A percentile compares a stretch with the other conserved stretches of the same genome.
These are phyloP conservation scores for Skeletonema marinoi DNA, from an alignment of 108 stramenopile species.

Conservation along the genomic window DNA sequence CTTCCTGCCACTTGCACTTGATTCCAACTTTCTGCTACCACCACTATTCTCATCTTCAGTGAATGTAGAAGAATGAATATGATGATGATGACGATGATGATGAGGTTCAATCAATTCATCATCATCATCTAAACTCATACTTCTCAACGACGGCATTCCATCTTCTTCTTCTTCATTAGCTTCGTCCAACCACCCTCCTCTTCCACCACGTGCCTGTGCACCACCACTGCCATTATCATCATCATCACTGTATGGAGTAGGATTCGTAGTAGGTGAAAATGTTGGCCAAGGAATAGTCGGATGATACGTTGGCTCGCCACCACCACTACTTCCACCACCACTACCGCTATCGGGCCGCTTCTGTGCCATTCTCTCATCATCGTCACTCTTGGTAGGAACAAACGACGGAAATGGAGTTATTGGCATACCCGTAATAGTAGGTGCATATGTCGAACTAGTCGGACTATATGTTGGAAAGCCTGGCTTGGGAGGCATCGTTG, in stretches of 20 bases:
- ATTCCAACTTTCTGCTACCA: neutral
- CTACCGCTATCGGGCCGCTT: neutral
- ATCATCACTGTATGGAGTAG: neutral
- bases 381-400: neutral
- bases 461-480: neutral
- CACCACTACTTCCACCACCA: neutral
- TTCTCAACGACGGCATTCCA: too few species aligned
- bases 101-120: neutral
- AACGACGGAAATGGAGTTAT: neutral
- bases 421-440: neutral
- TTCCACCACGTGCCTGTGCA: neutral
- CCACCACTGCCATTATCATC: slow-evolving; percentile 10
- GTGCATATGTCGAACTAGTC: neutral
- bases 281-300: neutral
- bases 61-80: neutral
- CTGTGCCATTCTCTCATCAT: neutral
- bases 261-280: slow-evolving; percentile 4
- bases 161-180: neutral
- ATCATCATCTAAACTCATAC: neutral
- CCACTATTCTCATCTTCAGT: neutral
- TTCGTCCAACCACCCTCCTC: neutral
- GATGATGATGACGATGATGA: neutral
- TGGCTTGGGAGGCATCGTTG: neutral
- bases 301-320: neutral
- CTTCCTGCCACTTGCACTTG: neutral